Base-by-base conservation (phyloP, 345 rosid species). In the Arabis alpina region DNA sequence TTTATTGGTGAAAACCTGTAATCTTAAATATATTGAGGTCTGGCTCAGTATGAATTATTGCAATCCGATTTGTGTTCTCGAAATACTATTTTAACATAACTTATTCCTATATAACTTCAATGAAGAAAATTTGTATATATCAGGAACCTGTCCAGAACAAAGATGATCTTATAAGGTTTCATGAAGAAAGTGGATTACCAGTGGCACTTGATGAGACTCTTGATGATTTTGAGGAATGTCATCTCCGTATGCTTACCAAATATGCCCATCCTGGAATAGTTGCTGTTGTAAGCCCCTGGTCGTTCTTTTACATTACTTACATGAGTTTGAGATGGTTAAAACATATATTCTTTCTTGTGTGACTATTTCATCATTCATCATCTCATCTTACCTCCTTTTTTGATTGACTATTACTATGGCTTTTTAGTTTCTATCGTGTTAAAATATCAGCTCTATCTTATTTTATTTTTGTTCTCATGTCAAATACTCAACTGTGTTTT, bases 191-290 rank as follows among this genome's bases (percentile, higher is more conserved):
- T 66, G 94, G 94, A 76, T 78, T 93, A 76, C 92, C 94, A 24
- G 96, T 91, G 52, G 98, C 97, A 25, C 78, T 93, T 64, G 98
- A 93, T 82, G 98, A 93, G 85, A 91, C 96, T 54, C 77, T 93
- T 53, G 83, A 85, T 74, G 78, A 76, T 56, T 58, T 87, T 63
- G 80, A 34, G 25, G 84, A 68, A 64, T 80, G 82, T 76, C 87
- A 88, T 68, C 83, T 86, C 24, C 70, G 74, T 49, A 56, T 75
- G 81, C 97, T 93, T 66, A 66, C 54, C 30, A 81, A 82, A 76
- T 87, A 86, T 86, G 51, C 74, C 53, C 96, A 91, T 77, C 87
- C 87, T 28, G 84, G 96, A 78, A 76, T 93, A 73, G 94, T 88
- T 76, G 97, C 98, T 73, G 67, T 87, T 78, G 98, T 93, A 80